These are phyloP conservation scores for Entophlyctis helioformis DNA, from an alignment of 192 early-diverging fungal species.

Conservation along the genomic window DNA sequence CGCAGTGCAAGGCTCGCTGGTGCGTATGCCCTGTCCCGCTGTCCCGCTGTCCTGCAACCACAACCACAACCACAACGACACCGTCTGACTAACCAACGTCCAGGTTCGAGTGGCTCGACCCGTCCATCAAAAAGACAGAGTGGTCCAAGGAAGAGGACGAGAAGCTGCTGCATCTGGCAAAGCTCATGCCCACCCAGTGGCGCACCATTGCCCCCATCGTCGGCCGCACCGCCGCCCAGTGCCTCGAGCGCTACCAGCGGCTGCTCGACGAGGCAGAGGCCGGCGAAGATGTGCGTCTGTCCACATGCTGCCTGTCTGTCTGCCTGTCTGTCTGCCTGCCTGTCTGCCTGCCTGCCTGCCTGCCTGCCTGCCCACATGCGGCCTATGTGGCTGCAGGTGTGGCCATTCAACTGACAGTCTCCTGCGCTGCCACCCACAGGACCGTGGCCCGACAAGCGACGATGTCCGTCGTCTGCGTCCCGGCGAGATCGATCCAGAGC, in stretches of 20 bases:
- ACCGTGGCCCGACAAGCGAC: constrained; percentile 69
- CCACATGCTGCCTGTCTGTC: too few species aligned
- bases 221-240: constrained; percentile 90
- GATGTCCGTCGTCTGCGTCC: constrained; percentile 77
- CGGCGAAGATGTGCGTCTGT: too few species aligned
- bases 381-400: too few species aligned
- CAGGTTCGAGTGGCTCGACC: constrained; percentile 90
- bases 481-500: constrained; percentile 95
- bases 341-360: too few species aligned
- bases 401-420: too few species aligned
- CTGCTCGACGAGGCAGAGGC: constrained; percentile 94
- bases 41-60: neutral
- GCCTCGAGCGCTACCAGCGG: constrained; percentile 89
- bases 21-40: constrained; percentile 19
- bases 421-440: too few species aligned
- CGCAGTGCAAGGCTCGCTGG: constrained; percentile 99
- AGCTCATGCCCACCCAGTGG: constrained; percentile 99
- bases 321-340: too few species aligned
- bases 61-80: neutral
- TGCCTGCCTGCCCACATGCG: too few species aligned
- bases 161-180: constrained; percentile 90
- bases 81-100: too few species aligned
- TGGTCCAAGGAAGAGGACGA: constrained; percentile 99
- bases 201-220: constrained; percentile 97
- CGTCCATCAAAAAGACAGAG: constrained; percentile 97